These are phyloP conservation scores for Cladosporium sp. DNA, from an alignment of 2,329 filamentous ascomycete genomes.

Conservation along the genomic window DNA sequence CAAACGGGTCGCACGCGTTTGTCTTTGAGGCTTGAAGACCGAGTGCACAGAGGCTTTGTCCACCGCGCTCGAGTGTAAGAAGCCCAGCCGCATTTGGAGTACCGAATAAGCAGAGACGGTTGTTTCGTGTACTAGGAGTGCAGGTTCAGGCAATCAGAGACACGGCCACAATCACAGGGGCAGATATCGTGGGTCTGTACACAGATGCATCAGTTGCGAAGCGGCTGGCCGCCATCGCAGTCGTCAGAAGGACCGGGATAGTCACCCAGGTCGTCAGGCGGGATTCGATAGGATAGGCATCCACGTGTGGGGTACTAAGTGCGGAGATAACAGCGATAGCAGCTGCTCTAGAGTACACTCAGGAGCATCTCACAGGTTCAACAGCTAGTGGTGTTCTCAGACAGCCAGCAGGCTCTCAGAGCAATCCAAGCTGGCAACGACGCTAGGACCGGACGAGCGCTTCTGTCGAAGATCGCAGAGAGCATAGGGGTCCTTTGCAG, in stretches of 20 bases:
- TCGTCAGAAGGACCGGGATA: not conserved
- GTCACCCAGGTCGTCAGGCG: not conserved
- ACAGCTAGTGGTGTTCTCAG: not conserved
- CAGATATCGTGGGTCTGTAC: not conserved
- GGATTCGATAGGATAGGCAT: not conserved
- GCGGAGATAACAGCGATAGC: not conserved
- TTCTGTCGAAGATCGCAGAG: not conserved
- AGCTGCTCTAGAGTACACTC: not conserved
- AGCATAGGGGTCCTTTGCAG: not conserved
- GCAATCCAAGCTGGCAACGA: not conserved
- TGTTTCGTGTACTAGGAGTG: not conserved
- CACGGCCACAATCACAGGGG: not conserved
- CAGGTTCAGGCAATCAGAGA: not conserved
- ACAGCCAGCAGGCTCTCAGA: not conserved
- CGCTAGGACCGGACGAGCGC: not conserved
- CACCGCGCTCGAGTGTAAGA: not conserved
- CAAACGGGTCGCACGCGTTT: not conserved
- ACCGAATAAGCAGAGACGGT: not conserved
- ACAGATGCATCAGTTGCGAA: not conserved
- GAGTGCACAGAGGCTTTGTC: not conserved
- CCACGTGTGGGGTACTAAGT: not conserved
- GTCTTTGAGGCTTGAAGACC: too few species aligned
- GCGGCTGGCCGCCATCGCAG: too few species aligned
- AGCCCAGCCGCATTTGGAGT: not conserved
- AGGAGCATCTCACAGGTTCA: not conserved